These are phyloP conservation scores for Sporisorium exsertum DNA, from an alignment of 1,284 basidiomycete genomes.

Conservation along the genomic window DNA sequence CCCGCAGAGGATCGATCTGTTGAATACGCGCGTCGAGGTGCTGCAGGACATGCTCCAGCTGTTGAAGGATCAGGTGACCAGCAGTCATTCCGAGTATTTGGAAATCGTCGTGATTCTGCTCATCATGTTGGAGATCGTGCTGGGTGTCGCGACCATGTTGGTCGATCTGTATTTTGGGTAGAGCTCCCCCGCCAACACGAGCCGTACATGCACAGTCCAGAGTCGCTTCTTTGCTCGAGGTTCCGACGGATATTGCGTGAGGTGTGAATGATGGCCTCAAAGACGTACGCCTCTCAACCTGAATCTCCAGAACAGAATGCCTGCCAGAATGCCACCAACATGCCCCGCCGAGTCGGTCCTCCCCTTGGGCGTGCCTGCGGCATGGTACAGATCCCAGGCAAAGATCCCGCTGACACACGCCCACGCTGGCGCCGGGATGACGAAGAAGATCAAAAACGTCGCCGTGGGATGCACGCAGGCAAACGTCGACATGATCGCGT, in stretches of 20 bases:
- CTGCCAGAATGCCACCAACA: conserved; percentile 80
- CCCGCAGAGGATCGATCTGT: conserved; percentile 88
- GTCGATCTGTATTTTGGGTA: conserved; percentile 67
- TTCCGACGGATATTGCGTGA: no score
- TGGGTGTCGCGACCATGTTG: conserved; percentile 67
- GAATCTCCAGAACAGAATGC: conserved; percentile 70
- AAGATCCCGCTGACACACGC: conserved; percentile 80
- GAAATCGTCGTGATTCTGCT: conserved; percentile 94
- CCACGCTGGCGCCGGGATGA: conserved; percentile 85
- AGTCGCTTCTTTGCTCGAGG: no score
- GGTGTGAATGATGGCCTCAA: no score
- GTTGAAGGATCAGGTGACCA: conserved; percentile 92
- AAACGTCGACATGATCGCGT: conserved; percentile 77
- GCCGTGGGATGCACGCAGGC: conserved; percentile 78
- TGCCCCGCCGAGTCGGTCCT: conserved; percentile 80
- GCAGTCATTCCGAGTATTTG: conserved; percentile 89
- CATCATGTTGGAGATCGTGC: conserved; percentile 83
- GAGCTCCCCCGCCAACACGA: no score
- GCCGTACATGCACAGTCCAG: no score
- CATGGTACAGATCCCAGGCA: conserved; percentile 76
- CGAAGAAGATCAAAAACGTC: conserved; percentile 80
- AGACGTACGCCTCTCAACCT: conserved; percentile 24
- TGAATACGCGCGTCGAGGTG: conserved; percentile 92
- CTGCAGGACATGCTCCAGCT: conserved; percentile 96
- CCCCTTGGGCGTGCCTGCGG: conserved; percentile 70